These are phyloP conservation scores for Lichenothelia convexa DNA, from an alignment of 495 filamentous ascomycete genomes.

Conservation along the genomic window DNA sequence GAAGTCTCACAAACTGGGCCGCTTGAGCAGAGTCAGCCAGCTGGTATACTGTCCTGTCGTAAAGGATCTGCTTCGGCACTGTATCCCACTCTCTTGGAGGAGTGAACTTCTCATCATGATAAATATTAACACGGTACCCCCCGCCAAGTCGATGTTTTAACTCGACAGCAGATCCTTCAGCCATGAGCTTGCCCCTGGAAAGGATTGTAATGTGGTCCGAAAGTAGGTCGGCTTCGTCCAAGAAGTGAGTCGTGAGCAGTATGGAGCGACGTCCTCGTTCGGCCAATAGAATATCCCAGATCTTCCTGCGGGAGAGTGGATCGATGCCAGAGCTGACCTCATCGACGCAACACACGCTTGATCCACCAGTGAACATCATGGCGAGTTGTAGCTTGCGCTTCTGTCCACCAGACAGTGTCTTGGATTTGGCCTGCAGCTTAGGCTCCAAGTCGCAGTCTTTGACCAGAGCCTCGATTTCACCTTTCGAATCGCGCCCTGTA, in stretches of 20 bases:
- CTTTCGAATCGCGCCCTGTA: slow-evolving; percentile 29
- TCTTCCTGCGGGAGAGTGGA: slow-evolving; percentile 60
- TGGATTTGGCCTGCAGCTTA: slow-evolving; percentile 46
- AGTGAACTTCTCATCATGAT: slow-evolving; percentile 25
- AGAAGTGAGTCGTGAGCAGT: slow-evolving; percentile 55
- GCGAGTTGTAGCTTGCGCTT: slow-evolving; percentile 79
- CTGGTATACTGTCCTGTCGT: slow-evolving; percentile 53
- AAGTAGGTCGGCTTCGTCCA: slow-evolving; percentile 24
- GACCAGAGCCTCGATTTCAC: slow-evolving; percentile 40
- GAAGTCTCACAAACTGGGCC: slow-evolving; percentile 41
- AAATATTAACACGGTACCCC: slow-evolving; percentile 64
- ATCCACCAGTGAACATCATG: slow-evolving; percentile 86
- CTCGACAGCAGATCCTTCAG: slow-evolving; percentile 17
- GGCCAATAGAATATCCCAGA: slow-evolving; percentile 76
- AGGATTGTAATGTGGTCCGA: slow-evolving; percentile 23
- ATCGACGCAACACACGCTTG: slow-evolving; percentile 69
- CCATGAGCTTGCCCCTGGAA: slow-evolving; percentile 19
- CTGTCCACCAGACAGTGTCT: slow-evolving; percentile 68
- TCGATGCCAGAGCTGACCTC: slow-evolving; percentile 74
- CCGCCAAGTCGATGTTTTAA: slow-evolving; percentile 19
- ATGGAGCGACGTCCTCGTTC: slow-evolving; percentile 63
- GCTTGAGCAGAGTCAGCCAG: slow-evolving; percentile 43
- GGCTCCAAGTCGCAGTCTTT: slow-evolving; percentile 46
- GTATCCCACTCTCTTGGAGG: slow-evolving; percentile 34
- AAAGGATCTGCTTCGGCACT: slow-evolving; percentile 35